phyloP scores from a whole-genome alignment of 306 rosid genomes.

The Corylus avellana region DNA sequence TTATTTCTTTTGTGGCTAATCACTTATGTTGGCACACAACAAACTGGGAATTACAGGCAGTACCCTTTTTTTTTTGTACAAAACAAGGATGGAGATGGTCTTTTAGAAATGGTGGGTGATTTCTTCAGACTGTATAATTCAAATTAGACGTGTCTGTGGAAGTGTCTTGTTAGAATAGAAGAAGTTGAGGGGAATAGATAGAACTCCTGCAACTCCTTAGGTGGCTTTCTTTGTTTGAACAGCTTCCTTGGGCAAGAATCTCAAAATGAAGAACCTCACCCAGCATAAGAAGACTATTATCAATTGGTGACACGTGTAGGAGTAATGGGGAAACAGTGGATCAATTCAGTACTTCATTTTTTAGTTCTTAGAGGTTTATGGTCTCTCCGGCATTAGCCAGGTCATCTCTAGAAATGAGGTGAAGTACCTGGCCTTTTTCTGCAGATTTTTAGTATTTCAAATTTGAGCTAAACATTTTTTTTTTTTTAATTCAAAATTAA shows the following conservation, averaged over 20 bases:
- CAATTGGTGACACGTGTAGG: not conserved
- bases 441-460: not conserved
- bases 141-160: not conserved
- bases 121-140: not conserved
- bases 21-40: not conserved
- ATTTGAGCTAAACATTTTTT: not conserved
- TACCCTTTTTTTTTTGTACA: not conserved
- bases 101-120: not conserved
- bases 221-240: not conserved
- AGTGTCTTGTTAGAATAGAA: not conserved
- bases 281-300: not conserved
- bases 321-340: not conserved
- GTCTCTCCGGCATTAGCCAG: not conserved
- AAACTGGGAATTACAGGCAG: not conserved
- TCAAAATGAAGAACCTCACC: not conserved
- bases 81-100: too few relatives aligned
- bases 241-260: not conserved
- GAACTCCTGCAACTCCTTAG: too few relatives aligned
- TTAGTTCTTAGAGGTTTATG: not conserved
- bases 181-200: too few relatives aligned
- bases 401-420: not conserved
- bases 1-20: not conserved
- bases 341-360: not conserved
- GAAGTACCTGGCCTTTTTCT: not conserved
- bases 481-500: not conserved